A percentile compares a stretch with the other conserved stretches of the same genome.
phyloP scores from a whole-genome alignment of 202 grass and related monocot genomes.

The Zoysia matrella region DNA sequence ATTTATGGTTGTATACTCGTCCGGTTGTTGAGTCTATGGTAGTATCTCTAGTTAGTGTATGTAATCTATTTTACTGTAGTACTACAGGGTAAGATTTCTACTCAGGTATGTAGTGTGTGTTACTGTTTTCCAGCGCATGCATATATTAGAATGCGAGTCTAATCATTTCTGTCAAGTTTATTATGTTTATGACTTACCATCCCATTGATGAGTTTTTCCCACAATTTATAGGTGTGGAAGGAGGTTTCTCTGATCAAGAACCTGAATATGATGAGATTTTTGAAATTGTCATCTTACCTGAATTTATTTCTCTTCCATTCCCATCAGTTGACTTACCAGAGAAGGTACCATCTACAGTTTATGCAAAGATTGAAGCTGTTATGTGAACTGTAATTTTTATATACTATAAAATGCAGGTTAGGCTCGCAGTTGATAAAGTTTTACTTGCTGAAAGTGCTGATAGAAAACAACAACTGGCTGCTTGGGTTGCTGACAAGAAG shows the following conservation, averaged over 20 bases:
- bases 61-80: background rate
- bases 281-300: constrained; percentile 86
- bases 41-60: background rate
- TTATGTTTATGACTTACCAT: background rate
- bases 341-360: constrained; percentile 61
- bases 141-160: constrained; percentile 1
- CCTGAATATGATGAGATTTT: constrained; percentile 74
- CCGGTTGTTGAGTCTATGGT: background rate
- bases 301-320: constrained; percentile 85
- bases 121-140: constrained; percentile 12
- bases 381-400: constrained; percentile 23
- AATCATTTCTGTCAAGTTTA: background rate
- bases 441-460: constrained; percentile 84
- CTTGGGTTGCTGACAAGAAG: constrained; percentile 94
- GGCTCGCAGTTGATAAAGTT: constrained; percentile 87
- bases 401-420: constrained; percentile 61
- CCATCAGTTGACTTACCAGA: constrained; percentile 96
- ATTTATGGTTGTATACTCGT: background rate
- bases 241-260: constrained; percentile 91
- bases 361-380: constrained; percentile 16
- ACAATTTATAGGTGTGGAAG: constrained; percentile 75
- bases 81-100: background rate
- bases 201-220: constrained; percentile 1
- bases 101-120: background rate
- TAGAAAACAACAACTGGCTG: constrained; percentile 79